phyloP scores from a whole-genome alignment of 495 filamentous ascomycete genomes.

The Sabuloglossum arenarium region DNA sequence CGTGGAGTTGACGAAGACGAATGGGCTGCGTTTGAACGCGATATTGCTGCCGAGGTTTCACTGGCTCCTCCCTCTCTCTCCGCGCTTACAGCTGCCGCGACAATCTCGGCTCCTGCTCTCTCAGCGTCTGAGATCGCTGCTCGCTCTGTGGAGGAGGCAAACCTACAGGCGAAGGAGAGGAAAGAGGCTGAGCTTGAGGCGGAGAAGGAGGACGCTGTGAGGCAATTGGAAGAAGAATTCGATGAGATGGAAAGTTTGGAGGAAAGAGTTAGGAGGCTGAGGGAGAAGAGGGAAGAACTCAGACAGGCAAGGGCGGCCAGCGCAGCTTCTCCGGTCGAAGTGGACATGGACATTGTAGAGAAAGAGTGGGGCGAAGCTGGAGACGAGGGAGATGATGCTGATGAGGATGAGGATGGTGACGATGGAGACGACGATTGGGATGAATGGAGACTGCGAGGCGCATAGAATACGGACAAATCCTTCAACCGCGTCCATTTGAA shows the following conservation, averaged over 20 bases:
- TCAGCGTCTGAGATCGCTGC: slow-evolving; percentile 52
- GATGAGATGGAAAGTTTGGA: slow-evolving; percentile 89
- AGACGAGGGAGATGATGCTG: slow-evolving; percentile 16
- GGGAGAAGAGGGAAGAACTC: slow-evolving; percentile 44
- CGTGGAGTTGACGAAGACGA: slow-evolving; percentile 49
- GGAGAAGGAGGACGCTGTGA: slow-evolving; percentile 69
- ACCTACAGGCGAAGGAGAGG: slow-evolving; percentile 26
- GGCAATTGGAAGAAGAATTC: slow-evolving; percentile 69
- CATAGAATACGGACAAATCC: neutral
- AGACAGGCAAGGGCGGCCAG: neutral
- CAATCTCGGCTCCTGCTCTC: slow-evolving; percentile 51
- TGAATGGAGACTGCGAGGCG: slow-evolving; percentile 3
- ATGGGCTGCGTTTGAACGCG: slow-evolving; percentile 83
- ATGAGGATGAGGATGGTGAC: slow-evolving; percentile 12
- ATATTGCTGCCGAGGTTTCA: slow-evolving; percentile 31
- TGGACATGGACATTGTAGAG: neutral
- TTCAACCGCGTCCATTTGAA: neutral
- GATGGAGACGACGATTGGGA: slow-evolving; percentile 4
- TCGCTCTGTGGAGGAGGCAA: slow-evolving; percentile 36
- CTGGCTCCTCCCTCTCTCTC: slow-evolving; percentile 19
- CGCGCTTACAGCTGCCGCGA: slow-evolving; percentile 25
- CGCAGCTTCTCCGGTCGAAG: neutral
- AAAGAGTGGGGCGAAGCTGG: slow-evolving; percentile 17
- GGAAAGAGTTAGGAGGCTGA: slow-evolving; percentile 51
- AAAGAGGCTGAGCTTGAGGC: slow-evolving; percentile 49